Evolutionary conservation across 2,329 filamentous ascomycete species (phyloP), one percentile per base, ranked within the genome.

Genomic region (Paramyrothecium sp.): DNA sequence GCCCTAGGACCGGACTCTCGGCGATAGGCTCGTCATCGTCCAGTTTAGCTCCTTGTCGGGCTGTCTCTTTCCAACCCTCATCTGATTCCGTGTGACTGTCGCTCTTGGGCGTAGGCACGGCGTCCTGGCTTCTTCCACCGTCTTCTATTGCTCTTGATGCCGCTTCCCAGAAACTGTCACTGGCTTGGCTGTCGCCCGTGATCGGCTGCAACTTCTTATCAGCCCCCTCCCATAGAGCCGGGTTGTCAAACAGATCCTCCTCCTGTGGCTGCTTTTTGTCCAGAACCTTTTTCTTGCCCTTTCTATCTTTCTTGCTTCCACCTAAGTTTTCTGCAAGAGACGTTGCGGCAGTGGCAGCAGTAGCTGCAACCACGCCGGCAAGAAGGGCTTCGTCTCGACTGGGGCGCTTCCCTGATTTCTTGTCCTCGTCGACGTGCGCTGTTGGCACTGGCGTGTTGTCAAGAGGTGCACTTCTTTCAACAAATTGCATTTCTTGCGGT

Each of bases 221-320:
- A 13, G 72, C 71, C 22, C 73, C 74, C 63, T 81, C 75, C 77
- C 76, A 78, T 23, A 79, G 65, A 17, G 71, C 68, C 53, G 75
- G 68, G 61, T 80, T 75, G 59, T 81, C 75, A 65, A 79, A 77
- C 30, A 77, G 64, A 61, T 80, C 76, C 49, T 80, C 76, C 16
- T 74, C 72, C 52, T 66, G 66, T 13, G 70, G 56, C 38, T 70
- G 65, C 60, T 73, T 70, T 60, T 75, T 75, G 61, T 79, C 78
- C 58, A 74, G 66, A 51, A 67, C 67, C 67, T 73, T 73, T 60
- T 73, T 72, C 53, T 75, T 72, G 55, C 74, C 73, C 59, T 70
- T 72, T 58, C 71, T 71, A 56, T 72, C 75, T 59, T 71, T 71
- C 57, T 72, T 75, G 38, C 61, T 61, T 12, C 59, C 69, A 20